Base-by-base conservation (phyloP, 352 stramenopile species). In the Plasmopara muralis region DNA sequence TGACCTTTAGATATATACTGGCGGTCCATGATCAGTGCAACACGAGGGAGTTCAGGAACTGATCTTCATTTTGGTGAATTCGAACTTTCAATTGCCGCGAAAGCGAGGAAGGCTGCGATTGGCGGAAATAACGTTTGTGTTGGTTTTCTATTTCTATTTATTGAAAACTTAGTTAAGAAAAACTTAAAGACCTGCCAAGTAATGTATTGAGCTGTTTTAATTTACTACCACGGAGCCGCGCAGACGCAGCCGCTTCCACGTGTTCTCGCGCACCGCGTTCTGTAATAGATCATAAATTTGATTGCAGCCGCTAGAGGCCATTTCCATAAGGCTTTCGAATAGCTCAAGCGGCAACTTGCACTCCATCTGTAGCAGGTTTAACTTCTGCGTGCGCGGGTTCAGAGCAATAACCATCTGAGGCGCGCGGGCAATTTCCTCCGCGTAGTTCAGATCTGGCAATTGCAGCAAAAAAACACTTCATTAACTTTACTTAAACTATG, bases 331-430 rank as follows among this genome's bases (percentile, higher is more conserved):
- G 28, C 69, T 82, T 60, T 96, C 84, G 53, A 95, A 92, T 20
- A 93, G 82, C 50, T 95, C 86, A 9, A 95, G 64, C 39, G 83
- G 80, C 48, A 95, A 65, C 45, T 95, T 94, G 60, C 83, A 90
- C 68, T 96, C 87, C 83, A 95, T 95, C 58, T 96, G 84, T 47
- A 95, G 60, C 60, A 96, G 35, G 30, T 86, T 91, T 4, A 93
- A 68, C 66, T 94, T 91, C 49, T 86, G 73, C 46, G 86, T 89
- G 54, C 80, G 81, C n/a, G 89, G 86, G 52, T 95, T 90, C 9
- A 95, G 55, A 29, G 88, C 89, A 6, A 97, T 73, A 28, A 90
- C 57, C 49, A 97, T 66, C 60, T 96, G 85, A 37, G 89, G 86
- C 9, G 79, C 85, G 40, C 87, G 85, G n/a, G 85, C 77, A 16